Evolutionary conservation across 2,329 filamentous ascomycete genomes (phyloP).

Genomic region (Epichloe typhina): DNA sequence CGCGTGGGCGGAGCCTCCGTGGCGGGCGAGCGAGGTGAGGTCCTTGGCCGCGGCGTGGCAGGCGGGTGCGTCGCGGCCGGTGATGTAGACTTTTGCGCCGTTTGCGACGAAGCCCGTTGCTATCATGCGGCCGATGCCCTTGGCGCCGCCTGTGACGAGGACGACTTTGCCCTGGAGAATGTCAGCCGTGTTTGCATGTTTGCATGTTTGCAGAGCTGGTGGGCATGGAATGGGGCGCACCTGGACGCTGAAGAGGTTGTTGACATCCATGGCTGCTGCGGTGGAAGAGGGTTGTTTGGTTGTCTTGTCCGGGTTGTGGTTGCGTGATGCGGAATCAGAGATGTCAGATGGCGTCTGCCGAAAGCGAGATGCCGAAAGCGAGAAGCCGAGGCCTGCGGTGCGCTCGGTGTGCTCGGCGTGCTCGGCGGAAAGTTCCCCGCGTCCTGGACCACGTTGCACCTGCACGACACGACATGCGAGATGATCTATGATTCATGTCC

Average conservation of each 20-base stretch:
- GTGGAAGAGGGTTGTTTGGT: too few relatives aligned
- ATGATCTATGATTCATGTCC: too few relatives aligned
- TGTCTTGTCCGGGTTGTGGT: too few relatives aligned
- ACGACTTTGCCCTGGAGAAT: slow-evolving; percentile 39
- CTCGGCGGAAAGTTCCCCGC: too few relatives aligned
- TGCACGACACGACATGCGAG: too few relatives aligned
- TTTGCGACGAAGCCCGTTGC: slow-evolving; percentile 51
- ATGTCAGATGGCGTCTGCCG: too few relatives aligned
- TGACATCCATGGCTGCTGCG: slow-evolving; percentile 34
- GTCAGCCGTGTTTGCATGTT: background rate
- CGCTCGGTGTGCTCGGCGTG: too few relatives aligned
- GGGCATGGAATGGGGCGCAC: slow-evolving; percentile 18
- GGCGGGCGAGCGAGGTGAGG: slow-evolving; percentile 34
- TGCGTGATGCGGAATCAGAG: too few relatives aligned
- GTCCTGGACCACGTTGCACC: too few relatives aligned
- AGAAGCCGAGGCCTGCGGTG: too few relatives aligned
- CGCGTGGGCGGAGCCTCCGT: slow-evolving; percentile 36
- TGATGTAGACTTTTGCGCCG: slow-evolving; percentile 52
- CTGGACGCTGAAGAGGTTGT: slow-evolving; percentile 45
- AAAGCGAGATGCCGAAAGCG: too few relatives aligned
- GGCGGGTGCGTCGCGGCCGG: slow-evolving; percentile 46
- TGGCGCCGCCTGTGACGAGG: slow-evolving; percentile 43
- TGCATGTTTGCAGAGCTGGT: too few relatives aligned
- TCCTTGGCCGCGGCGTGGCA: slow-evolving; percentile 43
- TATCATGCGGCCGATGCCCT: slow-evolving; percentile 57